phyloP scores from a whole-genome alignment of 140 eudicot genomes.

The Stevia rebaudiana region DNA sequence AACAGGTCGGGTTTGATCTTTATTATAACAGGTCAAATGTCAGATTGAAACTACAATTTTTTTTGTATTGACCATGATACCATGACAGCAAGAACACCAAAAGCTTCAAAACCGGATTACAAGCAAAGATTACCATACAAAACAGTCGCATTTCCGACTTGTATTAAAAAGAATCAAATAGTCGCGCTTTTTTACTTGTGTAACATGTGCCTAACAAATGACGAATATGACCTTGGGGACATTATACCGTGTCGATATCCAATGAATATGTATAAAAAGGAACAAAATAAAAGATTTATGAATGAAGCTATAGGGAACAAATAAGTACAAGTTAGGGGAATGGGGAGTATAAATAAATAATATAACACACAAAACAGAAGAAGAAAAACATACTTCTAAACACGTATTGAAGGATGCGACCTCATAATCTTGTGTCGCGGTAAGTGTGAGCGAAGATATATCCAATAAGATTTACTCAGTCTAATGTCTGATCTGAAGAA shows the following conservation, averaged over 20 bases:
- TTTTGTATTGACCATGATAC: neutral
- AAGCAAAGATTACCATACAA: neutral
- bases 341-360: slow-evolving; percentile 5
- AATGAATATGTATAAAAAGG: neutral
- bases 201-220: neutral
- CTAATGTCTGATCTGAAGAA: slow-evolving; percentile 45
- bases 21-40: neutral
- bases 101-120: neutral
- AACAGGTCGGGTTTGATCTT: no score
- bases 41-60: neutral
- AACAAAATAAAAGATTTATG: slow-evolving; percentile 20
- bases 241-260: neutral
- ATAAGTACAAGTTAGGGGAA: slow-evolving; percentile 11
- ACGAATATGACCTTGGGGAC: neutral
- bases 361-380: neutral
- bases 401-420: slow-evolving; percentile 11
- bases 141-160: neutral
- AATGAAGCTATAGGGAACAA: slow-evolving; percentile 14
- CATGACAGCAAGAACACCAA: neutral
- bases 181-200: slow-evolving; percentile 10
- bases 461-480: slow-evolving; percentile 17
- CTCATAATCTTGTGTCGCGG: slow-evolving; percentile 10
- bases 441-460: neutral
- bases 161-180: slow-evolving; percentile 9
- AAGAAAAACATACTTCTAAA: slow-evolving; percentile 11